phyloP scores from a whole-genome alignment of 768 basidiomycete genomes.

The Arthromyces matolae region DNA sequence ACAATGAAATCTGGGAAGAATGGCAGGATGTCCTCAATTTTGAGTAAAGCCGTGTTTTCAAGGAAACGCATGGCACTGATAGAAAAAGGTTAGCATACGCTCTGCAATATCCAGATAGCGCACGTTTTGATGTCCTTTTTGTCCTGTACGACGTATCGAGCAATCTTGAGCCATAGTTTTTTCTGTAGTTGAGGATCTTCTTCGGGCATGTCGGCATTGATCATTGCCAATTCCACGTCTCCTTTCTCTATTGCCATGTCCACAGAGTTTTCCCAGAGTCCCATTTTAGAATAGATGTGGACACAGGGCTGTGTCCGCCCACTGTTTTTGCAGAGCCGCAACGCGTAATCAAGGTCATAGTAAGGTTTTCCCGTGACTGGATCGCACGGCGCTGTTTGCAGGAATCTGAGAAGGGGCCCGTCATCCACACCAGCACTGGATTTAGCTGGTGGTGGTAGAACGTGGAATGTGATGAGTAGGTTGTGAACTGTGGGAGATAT shows the following conservation, averaged over 20 bases:
- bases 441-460: conserved; percentile 40
- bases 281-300: conserved; percentile 97
- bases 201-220: conserved; percentile 92
- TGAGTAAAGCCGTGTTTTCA: conserved; percentile 90
- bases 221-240: conserved; percentile 91
- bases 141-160: conserved; percentile 97
- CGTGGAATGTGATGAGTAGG: conserved; percentile 84
- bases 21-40: conserved; percentile 97
- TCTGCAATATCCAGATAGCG: conserved; percentile 28
- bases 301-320: conserved; percentile 86
- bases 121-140: conserved; percentile 98
- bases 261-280: conserved; percentile 92
- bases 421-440: conserved; percentile 51
- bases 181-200: conserved; percentile 85
- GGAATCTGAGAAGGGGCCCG: conserved; percentile 75
- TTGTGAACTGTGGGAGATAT: conserved; percentile 90
- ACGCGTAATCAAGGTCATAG: conserved; percentile 95
- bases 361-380: conserved; percentile 83
- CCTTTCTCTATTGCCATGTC: conserved; percentile 93
- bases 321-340: conserved; percentile 84
- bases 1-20: conserved; percentile 99
- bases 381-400: conserved; percentile 77
- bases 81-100: conserved; percentile 1
- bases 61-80: conserved; percentile 93
- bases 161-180: conserved; percentile 97